Evolutionary conservation across 495 filamentous ascomycete genomes (phyloP), one percentile per base, ranked within the genome.

Genomic region (Daldinia loculata): DNA sequence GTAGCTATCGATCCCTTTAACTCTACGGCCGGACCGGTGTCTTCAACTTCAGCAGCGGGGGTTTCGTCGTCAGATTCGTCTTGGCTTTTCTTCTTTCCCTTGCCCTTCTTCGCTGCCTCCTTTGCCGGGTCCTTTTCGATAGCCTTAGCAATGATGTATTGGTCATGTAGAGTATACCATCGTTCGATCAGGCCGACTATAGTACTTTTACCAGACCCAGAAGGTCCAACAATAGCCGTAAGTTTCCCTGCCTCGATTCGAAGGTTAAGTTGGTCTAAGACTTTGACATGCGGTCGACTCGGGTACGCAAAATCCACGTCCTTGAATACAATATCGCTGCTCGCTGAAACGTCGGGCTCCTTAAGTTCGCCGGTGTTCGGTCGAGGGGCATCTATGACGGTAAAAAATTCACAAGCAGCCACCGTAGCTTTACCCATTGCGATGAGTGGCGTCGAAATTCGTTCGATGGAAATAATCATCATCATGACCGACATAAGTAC

Each of bases 101-200:
- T 68, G 9, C 58, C 63, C 57, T 81, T 79, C 26, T 81, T 77
- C 61, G 81, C 80, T 43, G 77, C 70, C 66, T 80, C 68, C 70
- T 83, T 83, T 34, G 78, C 75, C 67, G 77, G 70, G 50, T 84
- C 79, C 69, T 83, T 80, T 41, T 80, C 80, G 36, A 83, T 78
- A 6, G 82, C 76, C 75, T 83, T 82, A 6, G 79, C 81, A n/a
- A 85, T 83, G 32, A 81, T 72, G 56, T 83, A 76, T 70, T 85
- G 82, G 34, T 84, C 79, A 19, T 79, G 74, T 38, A 96, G 90
- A 32, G 93, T 88, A 74, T 99, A 99, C 85, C 97, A 98, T 2
- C 95, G 88, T 75, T 98, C 93, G 41, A 98, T 87, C 7, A 99
- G 82, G 0, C 93, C 94, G 27, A 98, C 91, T 17, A 98, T 92